Conservation (phyloP, 129 eudicot genomes). For the Arctium minus region DNA sequence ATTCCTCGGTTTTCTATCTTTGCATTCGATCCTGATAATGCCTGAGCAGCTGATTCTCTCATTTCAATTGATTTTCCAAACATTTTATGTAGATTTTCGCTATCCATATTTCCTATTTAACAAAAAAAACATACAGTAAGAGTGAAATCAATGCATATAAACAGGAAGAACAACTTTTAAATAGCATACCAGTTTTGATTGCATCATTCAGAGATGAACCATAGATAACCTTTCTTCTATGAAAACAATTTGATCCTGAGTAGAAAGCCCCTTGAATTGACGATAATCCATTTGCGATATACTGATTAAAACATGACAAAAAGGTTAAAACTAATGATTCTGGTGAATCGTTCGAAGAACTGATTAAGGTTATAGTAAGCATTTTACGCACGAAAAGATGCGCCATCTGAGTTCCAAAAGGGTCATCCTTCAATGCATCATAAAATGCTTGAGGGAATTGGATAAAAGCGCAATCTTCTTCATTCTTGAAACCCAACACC, state of each 20-base stretch:
- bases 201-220: conserved; percentile 43
- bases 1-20: not conserved
- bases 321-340: not conserved
- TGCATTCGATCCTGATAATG: conserved; percentile 21
- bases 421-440: conserved; percentile 55
- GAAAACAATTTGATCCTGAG: conserved; percentile 53
- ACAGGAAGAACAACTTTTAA: not conserved
- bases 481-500: conserved; percentile 32
- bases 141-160: not conserved
- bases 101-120: conserved; percentile 15
- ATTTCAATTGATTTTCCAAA: conserved; percentile 48
- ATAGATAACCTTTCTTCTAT: conserved; percentile 54
- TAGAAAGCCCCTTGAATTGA: conserved; percentile 50
- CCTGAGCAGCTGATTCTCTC: conserved; percentile 24
- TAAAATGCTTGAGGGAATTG: conserved; percentile 71
- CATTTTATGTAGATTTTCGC: conserved; percentile 24
- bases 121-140: not conserved
- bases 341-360: not conserved
- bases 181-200: not conserved
- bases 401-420: conserved; percentile 47
- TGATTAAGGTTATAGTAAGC: not conserved
- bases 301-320: conserved; percentile 16
- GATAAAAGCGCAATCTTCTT: conserved; percentile 34
- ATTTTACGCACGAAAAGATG: conserved; percentile 10
- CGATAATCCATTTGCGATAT: conserved; percentile 21